Base-by-base conservation (phyloP, 768 basidiomycete species). In the Rhizopogon sp. region DNA sequence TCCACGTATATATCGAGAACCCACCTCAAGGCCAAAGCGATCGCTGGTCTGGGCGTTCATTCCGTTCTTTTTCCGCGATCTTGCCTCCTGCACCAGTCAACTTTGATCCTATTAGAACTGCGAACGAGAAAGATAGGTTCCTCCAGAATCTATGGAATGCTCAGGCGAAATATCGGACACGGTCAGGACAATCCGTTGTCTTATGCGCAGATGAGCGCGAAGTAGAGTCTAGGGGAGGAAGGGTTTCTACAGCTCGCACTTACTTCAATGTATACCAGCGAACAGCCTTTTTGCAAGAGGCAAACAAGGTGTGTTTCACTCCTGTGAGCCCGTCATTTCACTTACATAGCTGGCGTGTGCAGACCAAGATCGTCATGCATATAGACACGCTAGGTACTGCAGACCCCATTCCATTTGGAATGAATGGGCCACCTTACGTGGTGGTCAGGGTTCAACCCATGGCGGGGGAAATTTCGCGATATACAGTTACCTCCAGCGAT, bases 211-310 rank as follows among this genome's bases (percentile, higher is more conserved):
- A 87, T 16, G 90, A 91, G 55, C 76, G 79, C 58, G 88, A 92
- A 66, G 87, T 95, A 3, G 88, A 93, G 65, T 79, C 75, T 17
- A 78, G 80, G 54, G 74, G 74, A 43, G 84, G 85, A 10, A 80
- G 76, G 58, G 71, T 76, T 29, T 89, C 86, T 9, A 64, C 80
- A 50, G 92, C 91, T 14, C 79, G 84, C 55, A 85, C 90, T n/a
- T 96, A 87, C 68, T 95, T 85, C 73, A 94, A 95, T 63, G 80
- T 96, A 16, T 96, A 94, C 66, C 85, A 90, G 61, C 77, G 90
- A 41, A 87, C 82, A 10, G 85, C 85, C 3, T 93, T 90, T 66
- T 71, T 93, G 9, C 82, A 84, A 62, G 88, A 93, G 63, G 72
- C 73, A 3, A 88, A 83, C 70, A 95, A 95, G 82, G 93, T 92